These are phyloP conservation scores for Trichosporon sp. DNA, from an alignment of 1,284 basidiomycete species.

Conservation along the genomic window DNA sequence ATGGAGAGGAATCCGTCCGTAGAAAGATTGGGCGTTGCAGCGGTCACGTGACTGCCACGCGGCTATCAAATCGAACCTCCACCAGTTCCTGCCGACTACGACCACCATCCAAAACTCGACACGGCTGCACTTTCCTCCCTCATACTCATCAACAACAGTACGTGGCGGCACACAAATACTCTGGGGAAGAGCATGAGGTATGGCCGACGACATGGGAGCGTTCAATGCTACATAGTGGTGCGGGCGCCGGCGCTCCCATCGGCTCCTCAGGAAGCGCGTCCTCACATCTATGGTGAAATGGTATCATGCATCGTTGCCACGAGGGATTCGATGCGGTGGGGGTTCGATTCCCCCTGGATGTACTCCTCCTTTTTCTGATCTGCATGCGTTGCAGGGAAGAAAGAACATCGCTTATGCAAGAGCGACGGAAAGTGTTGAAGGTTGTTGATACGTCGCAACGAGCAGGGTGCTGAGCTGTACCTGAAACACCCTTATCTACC, in stretches of 20 bases:
- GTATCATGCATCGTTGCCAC: not conserved
- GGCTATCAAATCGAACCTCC: not conserved
- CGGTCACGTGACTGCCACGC: not conserved
- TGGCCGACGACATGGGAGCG: no score
- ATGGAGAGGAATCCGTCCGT: not conserved
- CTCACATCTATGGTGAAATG: not conserved
- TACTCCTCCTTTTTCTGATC: not conserved
- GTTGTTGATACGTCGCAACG: not conserved
- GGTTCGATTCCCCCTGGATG: not conserved
- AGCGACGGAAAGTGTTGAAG: not conserved
- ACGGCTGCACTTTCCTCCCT: not conserved
- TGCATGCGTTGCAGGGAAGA: not conserved
- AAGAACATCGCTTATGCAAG: not conserved
- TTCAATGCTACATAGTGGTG: not conserved
- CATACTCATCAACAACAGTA: no score
- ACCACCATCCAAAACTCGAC: not conserved
- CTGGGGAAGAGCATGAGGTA: no score
- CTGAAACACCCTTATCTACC: not conserved
- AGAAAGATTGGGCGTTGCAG: not conserved
- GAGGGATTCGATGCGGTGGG: not conserved
- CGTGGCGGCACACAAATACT: no score
- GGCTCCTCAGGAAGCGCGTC: not conserved
- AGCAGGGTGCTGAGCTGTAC: not conserved
- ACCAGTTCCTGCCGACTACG: not conserved
- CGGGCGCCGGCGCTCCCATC: not conserved